Evolutionary conservation across 805 yeast genomes (phyloP).

Genomic region (Wickerhamiella vanderwaltii): DNA sequence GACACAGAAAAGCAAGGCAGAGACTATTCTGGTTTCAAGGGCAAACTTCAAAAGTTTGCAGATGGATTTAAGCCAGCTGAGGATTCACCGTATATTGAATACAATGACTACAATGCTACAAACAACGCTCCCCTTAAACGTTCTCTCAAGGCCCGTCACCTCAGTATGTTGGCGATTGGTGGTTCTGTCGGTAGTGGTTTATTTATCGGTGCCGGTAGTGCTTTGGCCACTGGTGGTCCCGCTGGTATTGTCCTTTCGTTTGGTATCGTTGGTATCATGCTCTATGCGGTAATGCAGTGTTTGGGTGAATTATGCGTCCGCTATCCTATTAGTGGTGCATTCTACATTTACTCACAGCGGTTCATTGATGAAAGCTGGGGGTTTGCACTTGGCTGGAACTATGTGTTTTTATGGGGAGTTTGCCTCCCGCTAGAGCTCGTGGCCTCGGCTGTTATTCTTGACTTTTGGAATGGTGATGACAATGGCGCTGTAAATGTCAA

Average conservation of each 20-base stretch:
- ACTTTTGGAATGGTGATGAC: constrained; percentile 37
- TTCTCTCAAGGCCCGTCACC: constrained; percentile 28
- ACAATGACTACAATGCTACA: constrained; percentile 27
- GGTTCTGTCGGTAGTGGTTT: constrained; percentile 76
- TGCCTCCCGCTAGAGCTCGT: constrained; percentile 52
- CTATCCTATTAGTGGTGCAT: constrained; percentile 48
- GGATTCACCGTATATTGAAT: constrained; percentile 25
- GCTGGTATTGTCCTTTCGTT: constrained; percentile 51
- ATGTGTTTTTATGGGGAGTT: constrained; percentile 47
- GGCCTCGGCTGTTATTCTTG: constrained; percentile 43
- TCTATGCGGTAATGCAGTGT: constrained; percentile 50
- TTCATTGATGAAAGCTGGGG: constrained; percentile 52
- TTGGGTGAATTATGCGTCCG: constrained; percentile 60
- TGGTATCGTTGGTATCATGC: constrained; percentile 47
- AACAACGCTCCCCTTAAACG: constrained; percentile 48
- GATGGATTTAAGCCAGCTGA: constrained; percentile 26
- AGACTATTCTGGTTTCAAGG: constrained; percentile 3
- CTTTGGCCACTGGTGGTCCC: constrained; percentile 38
- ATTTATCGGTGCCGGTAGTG: constrained; percentile 41
- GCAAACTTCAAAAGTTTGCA: constrained; percentile 5
- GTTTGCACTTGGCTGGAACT: constrained; percentile 59
- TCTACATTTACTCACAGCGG: constrained; percentile 44
- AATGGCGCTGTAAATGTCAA: constrained; percentile 29
- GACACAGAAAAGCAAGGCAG: not conserved
- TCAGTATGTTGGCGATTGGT: constrained; percentile 45